These are phyloP conservation scores for Parascedosporium putredinis DNA, from an alignment of 2,329 filamentous ascomycete species.

Conservation along the genomic window DNA sequence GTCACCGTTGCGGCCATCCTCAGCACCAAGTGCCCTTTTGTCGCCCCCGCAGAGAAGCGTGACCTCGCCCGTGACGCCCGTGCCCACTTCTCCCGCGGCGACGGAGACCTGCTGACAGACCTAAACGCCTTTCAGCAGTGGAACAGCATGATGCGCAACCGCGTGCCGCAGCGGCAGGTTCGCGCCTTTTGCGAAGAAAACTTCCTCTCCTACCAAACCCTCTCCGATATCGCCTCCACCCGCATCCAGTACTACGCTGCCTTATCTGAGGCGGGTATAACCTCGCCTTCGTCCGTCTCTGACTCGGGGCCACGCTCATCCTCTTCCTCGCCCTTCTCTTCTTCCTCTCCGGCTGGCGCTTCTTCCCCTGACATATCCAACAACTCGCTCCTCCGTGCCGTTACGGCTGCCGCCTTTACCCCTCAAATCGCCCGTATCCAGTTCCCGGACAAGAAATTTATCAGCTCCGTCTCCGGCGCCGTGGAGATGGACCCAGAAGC, in stretches of 20 bases:
- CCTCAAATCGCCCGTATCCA: constrained; percentile 88
- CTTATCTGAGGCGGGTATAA: constrained; percentile 75
- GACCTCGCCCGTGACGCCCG: constrained; percentile 73
- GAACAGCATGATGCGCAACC: constrained; percentile 52
- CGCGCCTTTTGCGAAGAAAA: constrained; percentile 74
- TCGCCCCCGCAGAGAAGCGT: constrained; percentile 72
- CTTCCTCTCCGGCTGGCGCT: background rate
- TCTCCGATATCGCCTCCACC: constrained; percentile 82
- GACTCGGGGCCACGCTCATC: too few relatives aligned
- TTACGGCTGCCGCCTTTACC: constrained; percentile 63
- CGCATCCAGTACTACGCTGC: constrained; percentile 76
- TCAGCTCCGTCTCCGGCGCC: constrained; percentile 73
- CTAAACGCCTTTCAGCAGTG: constrained; percentile 76
- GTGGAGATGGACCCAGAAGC: constrained; percentile 92
- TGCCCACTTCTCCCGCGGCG: constrained; percentile 59
- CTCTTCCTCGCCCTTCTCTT: background rate
- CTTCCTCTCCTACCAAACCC: constrained; percentile 72
- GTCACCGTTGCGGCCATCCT: constrained; percentile 85
- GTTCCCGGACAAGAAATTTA: constrained; percentile 93
- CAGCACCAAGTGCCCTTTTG: constrained; percentile 79
- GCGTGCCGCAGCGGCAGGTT: constrained; percentile 51
- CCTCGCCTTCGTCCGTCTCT: constrained; percentile 27
- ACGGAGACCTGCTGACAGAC: constrained; percentile 85
- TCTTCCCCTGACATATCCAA: too few relatives aligned
- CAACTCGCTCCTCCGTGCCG: constrained; percentile 52